These are phyloP conservation scores for Murraya koenigii DNA, from an alignment of 345 rosid species.

Conservation along the genomic window DNA sequence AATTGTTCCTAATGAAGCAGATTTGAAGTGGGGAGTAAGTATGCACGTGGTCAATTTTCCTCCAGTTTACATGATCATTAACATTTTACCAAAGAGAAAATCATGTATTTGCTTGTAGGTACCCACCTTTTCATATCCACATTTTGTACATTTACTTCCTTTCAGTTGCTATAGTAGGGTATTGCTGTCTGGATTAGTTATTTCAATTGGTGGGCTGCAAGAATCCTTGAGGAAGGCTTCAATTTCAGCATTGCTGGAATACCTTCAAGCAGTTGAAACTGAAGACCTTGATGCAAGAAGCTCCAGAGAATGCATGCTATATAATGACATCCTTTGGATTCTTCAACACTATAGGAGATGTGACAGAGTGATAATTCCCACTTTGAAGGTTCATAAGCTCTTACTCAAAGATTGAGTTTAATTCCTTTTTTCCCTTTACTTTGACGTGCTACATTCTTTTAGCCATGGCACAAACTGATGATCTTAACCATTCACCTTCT, in stretches of 20 bases:
- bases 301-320: slow-evolving; percentile 47
- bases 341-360: slow-evolving; percentile 70
- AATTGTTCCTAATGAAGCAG: slow-evolving; percentile 49
- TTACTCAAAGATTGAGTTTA: not conserved
- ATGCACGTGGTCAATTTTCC: slow-evolving; percentile 1
- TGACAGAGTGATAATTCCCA: slow-evolving; percentile 77
- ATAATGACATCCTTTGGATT: slow-evolving; percentile 72
- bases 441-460: not conserved
- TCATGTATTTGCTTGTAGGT: slow-evolving; percentile 53
- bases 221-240: slow-evolving; percentile 75
- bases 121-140: slow-evolving; percentile 79
- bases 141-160: slow-evolving; percentile 63
- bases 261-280: slow-evolving; percentile 51
- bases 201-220: slow-evolving; percentile 91
- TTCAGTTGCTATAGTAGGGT: slow-evolving; percentile 63
- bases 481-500: not conserved
- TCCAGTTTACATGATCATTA: slow-evolving; percentile 8
- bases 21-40: slow-evolving; percentile 78
- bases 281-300: slow-evolving; percentile 34
- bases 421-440: not conserved
- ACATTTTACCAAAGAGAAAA: slow-evolving; percentile 6
- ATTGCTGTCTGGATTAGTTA: slow-evolving; percentile 78
- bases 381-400: slow-evolving; percentile 63
- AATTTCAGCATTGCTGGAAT: slow-evolving; percentile 60
- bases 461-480: not conserved